Evolutionary conservation across 345 rosid genomes (phyloP), one percentile per base, ranked within the genome.

Genomic region (Kandelia obovata): DNA sequence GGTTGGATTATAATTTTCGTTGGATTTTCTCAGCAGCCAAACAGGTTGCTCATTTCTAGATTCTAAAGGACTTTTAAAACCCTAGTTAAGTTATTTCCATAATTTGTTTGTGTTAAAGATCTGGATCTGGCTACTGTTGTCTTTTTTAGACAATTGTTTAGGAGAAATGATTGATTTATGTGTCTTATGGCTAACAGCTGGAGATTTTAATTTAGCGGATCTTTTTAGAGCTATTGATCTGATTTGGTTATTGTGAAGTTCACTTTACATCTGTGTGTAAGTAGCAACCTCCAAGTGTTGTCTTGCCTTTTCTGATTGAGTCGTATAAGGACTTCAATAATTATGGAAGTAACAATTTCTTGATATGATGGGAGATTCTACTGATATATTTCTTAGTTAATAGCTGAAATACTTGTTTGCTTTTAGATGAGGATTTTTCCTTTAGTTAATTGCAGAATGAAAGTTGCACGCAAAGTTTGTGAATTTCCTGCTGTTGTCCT

Each of bases 121-220:
- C 73, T 62, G 68, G 78, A 75, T 75, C 80, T 78, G 63, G 70
- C 30, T 55, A 5, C 28, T 23, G 10, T 23, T 55, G 25, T 23
- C 16, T 15, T 55, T 55, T 23, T 55, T 10, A 26, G 10, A 16
- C 1, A 11, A 21, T 6, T 9, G 16, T 23, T 55, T 26, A 8
- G 58, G 58, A 23, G 7, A 55, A 21, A 21, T 68, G 58, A 11
- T 68, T 39, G 61, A 65, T 46, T 62, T 7, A 57, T 34, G 53
- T 31, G 0, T 47, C 21, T 34, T 65, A 49, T 25, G 64, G 49
- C 28, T 25, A 23, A 31, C 65, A 15, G 19, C 49, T 28, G 49
- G 30, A 55, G 35, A 53, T 49, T 61, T 60, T 68, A 21, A 0
- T 17, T 49, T 19, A 0, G 21, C 28, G 30, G 53, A 55, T 55